phyloP scores from a whole-genome alignment of 225 moss, liverwort and hornwort species.

The Pseudisothecium myosuroides region DNA sequence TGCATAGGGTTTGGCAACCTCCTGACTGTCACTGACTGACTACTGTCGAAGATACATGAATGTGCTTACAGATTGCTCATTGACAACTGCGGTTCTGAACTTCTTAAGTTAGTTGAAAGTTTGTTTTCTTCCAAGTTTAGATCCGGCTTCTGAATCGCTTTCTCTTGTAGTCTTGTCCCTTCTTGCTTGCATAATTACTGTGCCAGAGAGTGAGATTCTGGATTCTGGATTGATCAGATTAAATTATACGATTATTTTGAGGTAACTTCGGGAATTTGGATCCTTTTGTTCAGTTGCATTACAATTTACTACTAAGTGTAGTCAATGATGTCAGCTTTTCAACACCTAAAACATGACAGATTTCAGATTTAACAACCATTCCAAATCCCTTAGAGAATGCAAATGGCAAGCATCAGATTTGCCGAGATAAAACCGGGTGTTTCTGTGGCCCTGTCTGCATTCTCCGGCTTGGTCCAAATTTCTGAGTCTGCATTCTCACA shows the following conservation, averaged over 20 bases:
- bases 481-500: neutral
- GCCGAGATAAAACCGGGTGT: rapidly evolving
- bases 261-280: too few species aligned
- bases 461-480: neutral
- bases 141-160: neutral
- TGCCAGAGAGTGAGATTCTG: too few species aligned
- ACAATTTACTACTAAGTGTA: rapidly evolving
- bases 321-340: neutral
- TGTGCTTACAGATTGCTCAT: neutral
- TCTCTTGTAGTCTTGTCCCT: neutral
- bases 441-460: neutral
- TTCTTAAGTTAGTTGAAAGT: neutral
- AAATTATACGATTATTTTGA: neutral
- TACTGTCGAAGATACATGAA: neutral
- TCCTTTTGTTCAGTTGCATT: neutral
- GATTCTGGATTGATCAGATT: neutral
- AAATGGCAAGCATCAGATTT: neutral
- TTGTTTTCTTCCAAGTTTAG: neutral
- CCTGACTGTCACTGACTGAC: neutral
- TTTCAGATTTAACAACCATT: neutral
- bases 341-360: neutral
- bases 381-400: neutral
- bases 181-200: neutral
- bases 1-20: neutral
- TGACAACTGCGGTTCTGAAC: neutral